Base-by-base conservation (phyloP, 2,329 filamentous ascomycete genomes). In the Botrytis deweyae region DNA sequence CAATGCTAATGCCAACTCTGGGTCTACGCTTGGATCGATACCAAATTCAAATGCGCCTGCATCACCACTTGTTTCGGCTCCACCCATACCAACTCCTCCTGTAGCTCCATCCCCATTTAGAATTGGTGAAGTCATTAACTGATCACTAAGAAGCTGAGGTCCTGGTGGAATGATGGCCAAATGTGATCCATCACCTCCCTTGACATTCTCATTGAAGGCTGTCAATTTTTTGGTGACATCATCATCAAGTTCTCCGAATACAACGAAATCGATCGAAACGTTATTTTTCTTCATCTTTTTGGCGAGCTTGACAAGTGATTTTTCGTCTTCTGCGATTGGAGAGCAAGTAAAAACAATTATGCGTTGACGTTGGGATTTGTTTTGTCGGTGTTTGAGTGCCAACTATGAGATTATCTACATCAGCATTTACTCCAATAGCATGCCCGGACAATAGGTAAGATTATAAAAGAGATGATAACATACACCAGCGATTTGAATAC, bases 241-340 rank as follows among this genome's bases (percentile, higher is more conserved):
- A 79, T 95, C 93, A 78, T 96, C 93, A 71, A 97, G 88, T 80
- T 99, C 95, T 78, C 96, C 96, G 80, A 99, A 99, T 65, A 95
- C 90, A 75, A 99, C 89, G 81, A 99, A 95, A 83, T 99, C 96
- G 81, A 99, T 93, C 75, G 91, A 93, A 75, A 97, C 93, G 81
- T 93, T 95, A 83, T 92, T 92, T 88, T 99, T 99, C 90, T 98
- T 98, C 94, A 98, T 97, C 86, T 96, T 97, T 87, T 96, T 97
- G 63, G 96, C 95, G 44, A 99, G 88, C 81, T 93, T 93, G 76
- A 95, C 89, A 69, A 99, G 89, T 72, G 92, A 90, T 85, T 96
- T 96, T 83, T 98, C 93, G 77, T 93, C 92, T 81, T 99, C 96
- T 76, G 91, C 88, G 81, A 98, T 91, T 42, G 95, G 93, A 61